phyloP scores from a whole-genome alignment of 169 alveolate genomes.

The Eimeria sp. region DNA sequence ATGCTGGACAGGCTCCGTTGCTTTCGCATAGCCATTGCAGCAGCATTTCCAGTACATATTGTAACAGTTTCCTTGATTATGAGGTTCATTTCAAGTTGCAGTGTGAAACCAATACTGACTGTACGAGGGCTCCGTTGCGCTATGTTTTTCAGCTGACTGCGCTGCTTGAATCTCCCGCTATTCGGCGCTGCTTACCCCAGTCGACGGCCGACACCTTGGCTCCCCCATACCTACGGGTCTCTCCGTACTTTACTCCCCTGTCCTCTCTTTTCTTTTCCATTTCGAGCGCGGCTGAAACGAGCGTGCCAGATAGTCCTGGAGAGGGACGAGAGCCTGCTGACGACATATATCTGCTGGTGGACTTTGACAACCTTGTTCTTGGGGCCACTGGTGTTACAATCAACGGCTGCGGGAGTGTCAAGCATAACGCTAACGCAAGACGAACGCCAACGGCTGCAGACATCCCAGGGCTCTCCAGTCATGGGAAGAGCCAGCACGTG shows the following conservation, averaged over 20 bases:
- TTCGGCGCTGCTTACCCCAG: constrained; percentile 35
- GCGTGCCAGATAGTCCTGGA: not conserved
- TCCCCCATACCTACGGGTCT: not conserved
- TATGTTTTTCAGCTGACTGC: constrained; percentile 42
- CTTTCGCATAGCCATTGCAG: not conserved
- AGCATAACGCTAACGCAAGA: not conserved
- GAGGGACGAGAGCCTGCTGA: not conserved
- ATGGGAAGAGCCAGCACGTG: not conserved
- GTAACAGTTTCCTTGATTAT: not conserved
- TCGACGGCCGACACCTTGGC: not conserved
- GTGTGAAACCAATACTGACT: not conserved
- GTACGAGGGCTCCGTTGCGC: not conserved
- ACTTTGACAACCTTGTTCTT: not conserved
- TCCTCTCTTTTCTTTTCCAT: constrained; percentile 15
- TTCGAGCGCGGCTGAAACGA: not conserved
- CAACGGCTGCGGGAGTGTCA: constrained; percentile 72
- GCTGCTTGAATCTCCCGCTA: constrained; percentile 29
- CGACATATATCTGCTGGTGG: not conserved
- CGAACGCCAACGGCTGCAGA: not conserved
- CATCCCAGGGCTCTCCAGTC: not conserved
- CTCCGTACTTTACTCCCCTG: constrained; percentile 47
- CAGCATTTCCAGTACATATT: not conserved
- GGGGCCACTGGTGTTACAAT: constrained; percentile 3
- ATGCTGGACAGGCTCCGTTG: not conserved
- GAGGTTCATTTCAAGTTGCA: not conserved